A percentile compares a stretch with the other conserved stretches of the same genome.
These are phyloP conservation scores for Ceratobasidium sp. DNA, from an alignment of 1,284 basidiomycete species.

Conservation along the genomic window DNA sequence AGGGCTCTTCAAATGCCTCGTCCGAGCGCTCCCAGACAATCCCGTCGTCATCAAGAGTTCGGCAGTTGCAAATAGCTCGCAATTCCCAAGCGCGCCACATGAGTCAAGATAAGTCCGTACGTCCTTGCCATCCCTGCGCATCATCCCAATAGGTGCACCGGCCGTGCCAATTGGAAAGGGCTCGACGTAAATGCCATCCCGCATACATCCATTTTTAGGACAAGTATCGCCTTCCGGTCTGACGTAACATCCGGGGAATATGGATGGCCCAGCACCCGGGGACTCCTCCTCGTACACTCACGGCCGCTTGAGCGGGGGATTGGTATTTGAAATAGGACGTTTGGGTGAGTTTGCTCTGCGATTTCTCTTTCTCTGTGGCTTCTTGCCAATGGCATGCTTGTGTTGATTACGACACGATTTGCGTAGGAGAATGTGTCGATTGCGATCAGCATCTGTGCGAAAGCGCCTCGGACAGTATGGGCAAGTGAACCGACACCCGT, in stretches of 20 bases:
- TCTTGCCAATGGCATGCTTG: neutral
- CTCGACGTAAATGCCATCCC: conserved; percentile 12
- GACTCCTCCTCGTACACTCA: too few species aligned
- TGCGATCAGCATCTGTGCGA: neutral
- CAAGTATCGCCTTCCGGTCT: neutral
- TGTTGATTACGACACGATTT: neutral
- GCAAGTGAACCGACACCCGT: neutral
- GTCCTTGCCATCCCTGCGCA: neutral
- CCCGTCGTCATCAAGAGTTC: conserved; percentile 33
- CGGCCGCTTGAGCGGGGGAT: too few species aligned
- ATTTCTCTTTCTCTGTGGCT: neutral
- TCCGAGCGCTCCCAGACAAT: neutral
- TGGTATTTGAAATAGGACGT: too few species aligned
- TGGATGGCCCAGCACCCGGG: neutral
- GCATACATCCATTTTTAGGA: neutral
- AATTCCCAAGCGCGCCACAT: conserved; percentile 1
- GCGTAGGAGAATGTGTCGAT: neutral
- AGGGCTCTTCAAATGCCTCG: conserved; percentile 10
- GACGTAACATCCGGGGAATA: too few species aligned
- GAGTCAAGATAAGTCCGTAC: neutral
- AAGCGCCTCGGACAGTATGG: neutral
- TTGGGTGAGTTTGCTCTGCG: neutral
- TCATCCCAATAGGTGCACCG: conserved; percentile 27
- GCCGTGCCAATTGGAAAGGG: conserved; percentile 8
- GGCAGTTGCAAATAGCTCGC: conserved; percentile 11